Base-by-base conservation (phyloP, 495 filamentous ascomycete species). In the Trichoderma reesei region DNA sequence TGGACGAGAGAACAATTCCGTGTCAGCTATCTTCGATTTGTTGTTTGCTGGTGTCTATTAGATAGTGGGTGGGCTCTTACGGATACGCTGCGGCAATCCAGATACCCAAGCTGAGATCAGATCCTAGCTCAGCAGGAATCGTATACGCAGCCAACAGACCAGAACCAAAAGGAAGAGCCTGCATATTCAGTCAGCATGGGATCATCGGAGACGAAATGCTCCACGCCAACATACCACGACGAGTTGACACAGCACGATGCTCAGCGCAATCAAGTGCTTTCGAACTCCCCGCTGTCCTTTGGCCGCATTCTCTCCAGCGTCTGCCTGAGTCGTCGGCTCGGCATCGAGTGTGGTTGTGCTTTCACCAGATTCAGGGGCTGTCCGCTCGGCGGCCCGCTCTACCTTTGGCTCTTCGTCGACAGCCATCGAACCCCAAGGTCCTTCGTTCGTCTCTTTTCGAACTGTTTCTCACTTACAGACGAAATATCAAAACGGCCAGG, bases 151-250 rank as follows among this genome's bases (percentile, higher is more conserved):
- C 18, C 31, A 56, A 56, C 13, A 56, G 51, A 26, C 51, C 51
- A 14, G 51, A 56, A 34, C 51, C 51, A 26, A 56, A 56, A 56
- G 51, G 51, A 31, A 56, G 51, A 56, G 51, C 51, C 51, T 56
- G 8, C 18, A 8, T n/a, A 18, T 48, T 48, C 44, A 9, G 44
- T 48, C 20, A 48, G 20, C 16, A 26, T 20, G 16, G 9, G 5
- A 48, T 48, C 11, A 9, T 1, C 34, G 51, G 11, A 8, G 3
- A 26, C 14, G 46, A 54, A 26, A 0, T 26, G n/a, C 5, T 9
- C 8, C 3, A 11, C 46, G 16, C 20, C 51, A 20, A 56, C 51
- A 33, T 56, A 56, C 51, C 51, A 56, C 51, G 34, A 56, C 20
- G 34, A 56, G 51, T 36, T 56, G 51, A 31, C 51, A 56, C 3